phyloP scores from a whole-genome alignment of 2,329 filamentous ascomycete genomes.

The Elsinoe batatas region DNA sequence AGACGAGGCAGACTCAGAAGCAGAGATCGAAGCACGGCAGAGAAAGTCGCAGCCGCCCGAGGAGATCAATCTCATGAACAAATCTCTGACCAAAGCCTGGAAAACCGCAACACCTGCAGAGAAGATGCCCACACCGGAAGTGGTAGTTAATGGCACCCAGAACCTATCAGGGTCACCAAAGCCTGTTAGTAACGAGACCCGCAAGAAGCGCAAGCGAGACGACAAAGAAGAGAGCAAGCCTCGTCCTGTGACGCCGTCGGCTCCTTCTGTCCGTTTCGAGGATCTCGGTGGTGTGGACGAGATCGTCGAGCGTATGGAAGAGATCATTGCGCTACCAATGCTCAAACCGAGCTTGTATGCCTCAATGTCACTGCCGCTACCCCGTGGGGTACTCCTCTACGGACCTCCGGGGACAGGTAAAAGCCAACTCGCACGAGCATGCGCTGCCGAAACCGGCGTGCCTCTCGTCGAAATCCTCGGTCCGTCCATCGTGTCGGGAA shows the following conservation, averaged over 20 bases:
- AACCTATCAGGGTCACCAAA: slow-evolving; percentile 25
- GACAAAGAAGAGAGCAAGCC: slow-evolving; percentile 32
- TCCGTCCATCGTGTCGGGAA: slow-evolving; percentile 71
- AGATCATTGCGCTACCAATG: slow-evolving; percentile 65
- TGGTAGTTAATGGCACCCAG: slow-evolving; percentile 31
- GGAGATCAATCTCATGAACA: slow-evolving; percentile 53
- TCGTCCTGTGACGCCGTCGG: slow-evolving; percentile 38
- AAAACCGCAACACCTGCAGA: slow-evolving; percentile 26
- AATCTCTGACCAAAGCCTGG: slow-evolving; percentile 53
- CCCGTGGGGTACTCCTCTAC: slow-evolving; percentile 67
- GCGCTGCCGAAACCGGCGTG: slow-evolving; percentile 64
- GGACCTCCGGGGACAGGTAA: slow-evolving; percentile 81
- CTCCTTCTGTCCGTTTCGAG: slow-evolving; percentile 55
- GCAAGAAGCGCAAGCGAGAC: slow-evolving; percentile 50
- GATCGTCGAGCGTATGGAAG: slow-evolving; percentile 58
- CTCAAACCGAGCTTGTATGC: slow-evolving; percentile 56
- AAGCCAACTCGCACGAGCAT: slow-evolving; percentile 71
- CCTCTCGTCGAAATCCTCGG: slow-evolving; percentile 76
- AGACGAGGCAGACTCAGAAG: slow-evolving; percentile 48
- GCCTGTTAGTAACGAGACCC: slow-evolving; percentile 51
- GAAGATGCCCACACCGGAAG: slow-evolving; percentile 17
- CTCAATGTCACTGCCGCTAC: slow-evolving; percentile 56
- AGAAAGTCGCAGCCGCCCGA: slow-evolving; percentile 21
- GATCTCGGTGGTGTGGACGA: slow-evolving; percentile 70
- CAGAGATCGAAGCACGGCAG: slow-evolving; percentile 37